Conservation (phyloP, 441 rosid species). For the Erodium texanum region DNA sequence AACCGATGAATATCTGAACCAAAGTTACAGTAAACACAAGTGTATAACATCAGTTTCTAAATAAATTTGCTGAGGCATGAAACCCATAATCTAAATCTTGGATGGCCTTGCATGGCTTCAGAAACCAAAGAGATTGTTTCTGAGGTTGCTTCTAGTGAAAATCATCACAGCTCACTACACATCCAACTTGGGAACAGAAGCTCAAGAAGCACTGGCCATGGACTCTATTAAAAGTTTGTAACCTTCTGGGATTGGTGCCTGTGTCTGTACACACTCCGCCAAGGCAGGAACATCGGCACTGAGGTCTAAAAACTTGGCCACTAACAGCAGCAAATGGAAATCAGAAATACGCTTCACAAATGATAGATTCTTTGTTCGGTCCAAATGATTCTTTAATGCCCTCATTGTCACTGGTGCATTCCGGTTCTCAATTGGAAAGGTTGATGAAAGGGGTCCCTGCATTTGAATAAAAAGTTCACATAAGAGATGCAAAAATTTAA, state of each 20-base stretch:
- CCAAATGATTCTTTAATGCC: constrained; percentile 70
- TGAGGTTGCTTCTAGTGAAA: no score
- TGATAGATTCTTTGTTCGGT: constrained; percentile 51
- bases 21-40: not conserved
- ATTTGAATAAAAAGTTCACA: constrained; percentile 3
- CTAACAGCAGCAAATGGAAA: constrained; percentile 66
- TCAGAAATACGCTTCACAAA: constrained; percentile 75
- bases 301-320: constrained; percentile 55
- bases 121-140: no score
- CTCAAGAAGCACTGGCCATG: constrained; percentile 50
- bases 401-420: constrained; percentile 35
- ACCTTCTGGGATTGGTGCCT: constrained; percentile 62
- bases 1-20: not conserved
- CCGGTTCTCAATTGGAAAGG: constrained; percentile 85
- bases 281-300: constrained; percentile 61
- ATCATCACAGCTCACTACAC: no score
- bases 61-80: not conserved
- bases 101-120: not conserved
- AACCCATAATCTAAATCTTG: not conserved
- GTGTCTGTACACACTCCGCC: constrained; percentile 54
- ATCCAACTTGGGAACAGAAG: no score
- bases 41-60: not conserved
- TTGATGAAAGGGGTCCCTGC: constrained; percentile 72
- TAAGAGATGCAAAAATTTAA: not conserved
- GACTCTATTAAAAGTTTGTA: constrained; percentile 81